Base-by-base conservation (phyloP, 306 rosid genomes). In the Cicer yamashitae region DNA sequence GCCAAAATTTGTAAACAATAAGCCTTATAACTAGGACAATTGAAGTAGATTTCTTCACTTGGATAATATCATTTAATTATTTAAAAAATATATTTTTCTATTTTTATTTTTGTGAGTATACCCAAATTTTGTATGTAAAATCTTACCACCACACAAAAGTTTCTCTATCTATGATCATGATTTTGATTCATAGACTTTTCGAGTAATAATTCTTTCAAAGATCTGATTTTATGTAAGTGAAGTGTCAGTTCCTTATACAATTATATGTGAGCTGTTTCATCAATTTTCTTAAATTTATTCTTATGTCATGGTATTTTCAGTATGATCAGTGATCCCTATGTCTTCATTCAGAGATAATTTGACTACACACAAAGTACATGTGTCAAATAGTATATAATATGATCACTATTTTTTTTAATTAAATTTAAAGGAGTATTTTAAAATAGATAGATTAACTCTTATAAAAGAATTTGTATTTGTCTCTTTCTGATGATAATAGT, bases 201-300 rank as follows among this genome's bases (percentile, higher is more conserved):
- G 1, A 57, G 6, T 22, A 6, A 9, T 22, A 6, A 57, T 22
- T 6, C 38, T 61, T n/a, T 61, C 22, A 38, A 38, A 13, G 25
- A 38, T 14, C 13, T 38, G 46, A 47, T 38, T 61, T 61, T 47
- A 61, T 61, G 46, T n/a, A 61, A 61, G 67, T 7, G 67, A 61
- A 61, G 7, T 7, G 67, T n/a, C 20, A 1, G 12, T 37, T 61
- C 44, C 22, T 61, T 61, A 13, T 61, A 61, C 22, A 7, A 60
- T 61, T 6, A 59, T 58, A 34, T 58, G 64, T 58, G 44, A 37
- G 67, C 14, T 6, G 67, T 60, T 34, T 61, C 18, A 61, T 37
- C 10, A 37, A 12, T 37, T 61, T 39, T 61, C 67, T 34, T 37
- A 10, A 34, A 46, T 22, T 22, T 22, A 22, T 57, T 57, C 15